Evolutionary conservation across 139 green algal species (phyloP), one percentile per base, ranked within the genome.

Genomic region (Chlorella sp.): DNA sequence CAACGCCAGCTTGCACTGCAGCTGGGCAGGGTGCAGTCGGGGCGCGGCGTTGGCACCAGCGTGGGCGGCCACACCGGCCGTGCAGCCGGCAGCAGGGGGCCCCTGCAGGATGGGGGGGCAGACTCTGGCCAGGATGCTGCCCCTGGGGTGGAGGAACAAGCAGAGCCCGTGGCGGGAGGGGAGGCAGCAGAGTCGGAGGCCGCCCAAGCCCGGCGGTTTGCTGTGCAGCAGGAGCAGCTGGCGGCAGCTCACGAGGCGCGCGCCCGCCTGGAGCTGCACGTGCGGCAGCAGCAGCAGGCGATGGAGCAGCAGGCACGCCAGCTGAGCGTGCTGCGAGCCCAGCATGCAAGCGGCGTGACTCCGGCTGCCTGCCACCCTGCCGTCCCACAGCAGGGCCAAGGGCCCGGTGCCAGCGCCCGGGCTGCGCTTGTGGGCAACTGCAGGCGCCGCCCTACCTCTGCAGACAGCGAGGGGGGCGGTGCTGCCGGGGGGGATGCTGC

Each of bases 171-270:
- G 16, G n/a, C 53, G 7, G 81, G 24, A 32, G n/a, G 32, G 16
- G n/a, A n/a, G 7, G 81, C n/a, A 32, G n/a, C 53, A 9, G 61
- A 66, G 64, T 61, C 64, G 36, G 37, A 78, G 61, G 61, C 37
- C 30, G 84, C 39, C 11, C 57, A 15, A 7, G 71, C 53, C 42
- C 60, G 77, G 80, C 91, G 91, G 40, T 95, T 97, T 91, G 93
- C 90, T 22, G 76, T 82, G 79, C 95, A 96, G 92, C 95, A 97
- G 89, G 94, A 96, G 60, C 92, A 96, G 92, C 92, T 97, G 57
- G 93, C 93, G 36, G 32, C 57, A 3, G 90, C 96, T 15, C 77
- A 88, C 16, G 94, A 96, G 88, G 85, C 93, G n/a, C 15, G n/a
- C 21, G 0, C 32, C 11, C 30, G 22, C 30, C 85, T 84, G 34